These are phyloP conservation scores for Globisporangium viniferum DNA, from an alignment of 352 stramenopile species.

Conservation along the genomic window DNA sequence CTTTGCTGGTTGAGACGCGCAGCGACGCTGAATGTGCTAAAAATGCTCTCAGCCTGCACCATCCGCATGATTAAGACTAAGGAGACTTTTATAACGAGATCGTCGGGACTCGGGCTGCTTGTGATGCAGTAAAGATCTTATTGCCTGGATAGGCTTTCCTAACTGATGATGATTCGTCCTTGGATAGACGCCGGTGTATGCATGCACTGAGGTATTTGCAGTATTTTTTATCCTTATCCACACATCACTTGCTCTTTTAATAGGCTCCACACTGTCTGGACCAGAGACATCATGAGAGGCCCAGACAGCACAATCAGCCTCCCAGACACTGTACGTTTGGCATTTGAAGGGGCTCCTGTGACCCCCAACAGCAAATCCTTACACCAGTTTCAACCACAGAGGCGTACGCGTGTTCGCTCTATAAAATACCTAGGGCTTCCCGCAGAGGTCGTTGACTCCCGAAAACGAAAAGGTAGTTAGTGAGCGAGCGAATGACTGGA, in stretches of 20 bases:
- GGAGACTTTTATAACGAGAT: not conserved
- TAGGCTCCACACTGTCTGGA: not conserved
- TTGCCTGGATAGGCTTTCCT: not conserved
- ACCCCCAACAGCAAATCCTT: not conserved
- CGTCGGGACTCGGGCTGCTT: not conserved
- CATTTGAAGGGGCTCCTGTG: not conserved
- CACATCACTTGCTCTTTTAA: not conserved
- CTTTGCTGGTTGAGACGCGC: too few relatives aligned
- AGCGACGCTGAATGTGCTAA: not conserved
- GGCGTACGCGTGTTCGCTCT: not conserved
- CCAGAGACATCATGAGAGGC: not conserved
- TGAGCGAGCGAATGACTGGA: not conserved
- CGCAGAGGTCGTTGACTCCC: not conserved
- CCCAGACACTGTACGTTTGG: too few relatives aligned
- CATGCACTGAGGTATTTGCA: not conserved
- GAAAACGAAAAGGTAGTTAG: not conserved
- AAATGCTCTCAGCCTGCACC: not conserved
- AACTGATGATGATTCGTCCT: not conserved
- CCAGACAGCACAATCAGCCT: not conserved
- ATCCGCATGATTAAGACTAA: not conserved
- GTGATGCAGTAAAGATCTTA: not conserved
- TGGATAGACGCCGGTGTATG: not conserved
- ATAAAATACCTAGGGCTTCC: not conserved
- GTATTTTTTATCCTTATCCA: not conserved
- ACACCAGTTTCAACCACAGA: not conserved